Percentiles rank a stretch among this genome's conserved stretches.
These are phyloP conservation scores for Daldinia childiae DNA, from an alignment of 495 filamentous ascomycete genomes.

Conservation along the genomic window DNA sequence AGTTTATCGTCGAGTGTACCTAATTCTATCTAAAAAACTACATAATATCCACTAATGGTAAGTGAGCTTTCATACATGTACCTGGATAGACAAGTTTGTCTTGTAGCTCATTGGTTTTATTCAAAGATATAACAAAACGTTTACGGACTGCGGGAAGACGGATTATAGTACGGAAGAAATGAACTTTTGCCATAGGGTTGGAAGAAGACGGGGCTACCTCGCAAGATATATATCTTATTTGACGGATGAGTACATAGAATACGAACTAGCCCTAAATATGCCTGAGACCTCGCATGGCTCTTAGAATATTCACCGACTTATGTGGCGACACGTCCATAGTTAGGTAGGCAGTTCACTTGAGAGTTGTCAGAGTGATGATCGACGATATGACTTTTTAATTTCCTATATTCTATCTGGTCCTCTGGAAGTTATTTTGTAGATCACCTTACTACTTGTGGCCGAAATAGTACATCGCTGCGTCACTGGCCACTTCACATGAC, in stretches of 20 bases:
- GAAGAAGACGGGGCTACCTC: too few relatives aligned
- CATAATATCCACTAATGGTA: too few relatives aligned
- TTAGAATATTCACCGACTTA: not conserved
- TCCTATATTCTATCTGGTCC: not conserved
- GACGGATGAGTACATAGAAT: not conserved
- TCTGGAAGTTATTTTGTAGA: not conserved
- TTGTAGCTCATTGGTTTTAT: too few relatives aligned
- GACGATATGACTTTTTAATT: not conserved
- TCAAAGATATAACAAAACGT: too few relatives aligned
- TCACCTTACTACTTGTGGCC: not conserved
- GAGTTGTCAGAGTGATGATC: not conserved
- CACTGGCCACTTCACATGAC: not conserved
- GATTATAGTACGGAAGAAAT: too few relatives aligned
- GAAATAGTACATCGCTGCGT: not conserved
- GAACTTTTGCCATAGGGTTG: too few relatives aligned
- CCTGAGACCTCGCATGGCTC: not conserved
- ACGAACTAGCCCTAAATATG: not conserved
- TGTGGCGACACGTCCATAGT: not conserved
- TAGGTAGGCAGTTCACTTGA: not conserved
- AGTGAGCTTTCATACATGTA: too few relatives aligned
- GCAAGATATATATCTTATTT: not conserved
- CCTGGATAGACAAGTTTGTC: too few relatives aligned
- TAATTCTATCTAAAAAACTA: too few relatives aligned
- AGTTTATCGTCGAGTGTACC: too few relatives aligned
- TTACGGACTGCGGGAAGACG: too few relatives aligned